phyloP scores from a whole-genome alignment of 306 rosid genomes.

The Trifolium dubium region DNA sequence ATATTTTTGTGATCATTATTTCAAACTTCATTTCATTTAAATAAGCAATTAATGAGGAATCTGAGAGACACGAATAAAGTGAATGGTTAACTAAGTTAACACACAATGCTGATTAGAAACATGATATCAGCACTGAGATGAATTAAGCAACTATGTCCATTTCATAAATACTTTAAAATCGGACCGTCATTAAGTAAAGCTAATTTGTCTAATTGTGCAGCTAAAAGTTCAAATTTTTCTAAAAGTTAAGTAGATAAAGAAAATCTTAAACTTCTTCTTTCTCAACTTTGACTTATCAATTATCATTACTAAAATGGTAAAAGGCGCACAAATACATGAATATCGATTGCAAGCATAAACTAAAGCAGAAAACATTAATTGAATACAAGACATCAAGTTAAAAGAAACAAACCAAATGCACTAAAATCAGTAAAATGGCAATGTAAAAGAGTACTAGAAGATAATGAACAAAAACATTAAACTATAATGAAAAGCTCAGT shows the following conservation, averaged over 20 bases:
- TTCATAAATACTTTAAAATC: background rate
- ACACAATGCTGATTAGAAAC: too few species aligned
- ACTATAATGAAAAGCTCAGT: background rate
- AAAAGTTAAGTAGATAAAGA: conserved; percentile 18
- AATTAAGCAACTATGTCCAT: background rate
- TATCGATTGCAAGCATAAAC: too few species aligned
- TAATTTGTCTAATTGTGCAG: conserved; percentile 13
- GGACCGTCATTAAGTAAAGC: background rate
- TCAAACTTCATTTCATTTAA: too few species aligned
- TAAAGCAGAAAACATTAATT: too few species aligned
- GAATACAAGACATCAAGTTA: too few species aligned
- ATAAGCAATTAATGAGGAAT: too few species aligned
- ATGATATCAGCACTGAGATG: background rate
- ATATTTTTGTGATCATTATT: too few species aligned
- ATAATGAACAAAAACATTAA: background rate
- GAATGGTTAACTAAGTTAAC: too few species aligned
- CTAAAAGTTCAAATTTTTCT: conserved; percentile 7
- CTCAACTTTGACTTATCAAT: conserved; percentile 14
- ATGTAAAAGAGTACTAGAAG: background rate
- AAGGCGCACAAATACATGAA: too few species aligned
- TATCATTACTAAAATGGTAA: conserved; percentile 1
- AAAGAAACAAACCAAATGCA: too few species aligned
- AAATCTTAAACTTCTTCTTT: background rate
- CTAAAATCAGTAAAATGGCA: too few species aligned
- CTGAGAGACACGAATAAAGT: too few species aligned